These are phyloP conservation scores for Hypoxylon sp. DNA, from an alignment of 2,329 filamentous ascomycete species.

Conservation along the genomic window DNA sequence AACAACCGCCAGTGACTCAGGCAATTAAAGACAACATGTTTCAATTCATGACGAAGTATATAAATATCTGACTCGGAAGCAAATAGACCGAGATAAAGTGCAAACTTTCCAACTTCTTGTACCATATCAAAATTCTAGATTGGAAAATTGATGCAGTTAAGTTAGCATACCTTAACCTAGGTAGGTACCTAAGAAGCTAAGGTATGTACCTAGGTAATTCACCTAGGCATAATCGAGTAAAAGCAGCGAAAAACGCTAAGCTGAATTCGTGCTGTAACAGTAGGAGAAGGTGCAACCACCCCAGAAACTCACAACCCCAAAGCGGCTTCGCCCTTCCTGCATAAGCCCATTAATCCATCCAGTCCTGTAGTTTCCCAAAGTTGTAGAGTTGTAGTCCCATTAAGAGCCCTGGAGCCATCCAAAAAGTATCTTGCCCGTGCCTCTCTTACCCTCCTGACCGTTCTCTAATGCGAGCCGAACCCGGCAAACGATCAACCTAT, in stretches of 20 bases:
- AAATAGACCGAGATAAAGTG: too few species aligned
- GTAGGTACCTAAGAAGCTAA: too few species aligned
- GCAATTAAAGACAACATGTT: background rate
- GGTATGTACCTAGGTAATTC: too few species aligned
- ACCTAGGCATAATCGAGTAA: background rate
- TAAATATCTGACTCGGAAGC: background rate
- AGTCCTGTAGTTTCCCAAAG: background rate
- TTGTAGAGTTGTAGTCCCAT: background rate
- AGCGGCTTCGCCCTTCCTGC: conserved; percentile 29
- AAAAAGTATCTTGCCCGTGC: conserved; percentile 27
- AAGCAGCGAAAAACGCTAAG: background rate
- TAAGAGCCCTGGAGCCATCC: conserved; percentile 13
- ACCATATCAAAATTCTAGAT: background rate
- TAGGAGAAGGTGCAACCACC: background rate
- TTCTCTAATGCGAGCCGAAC: conserved; percentile 40
- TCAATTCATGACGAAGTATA: background rate
- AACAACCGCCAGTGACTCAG: too few species aligned
- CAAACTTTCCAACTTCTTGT: background rate
- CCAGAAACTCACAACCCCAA: conserved; percentile 7
- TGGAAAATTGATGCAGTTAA: background rate
- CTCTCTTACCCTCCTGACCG: conserved; percentile 37
- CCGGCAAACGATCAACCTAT: conserved; percentile 32
- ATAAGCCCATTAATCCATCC: conserved; percentile 9
- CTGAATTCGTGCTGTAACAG: background rate
- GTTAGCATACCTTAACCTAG: background rate